phyloP scores from a whole-genome alignment of 2,329 filamentous ascomycete genomes.

The Byssochlamys sp. region DNA sequence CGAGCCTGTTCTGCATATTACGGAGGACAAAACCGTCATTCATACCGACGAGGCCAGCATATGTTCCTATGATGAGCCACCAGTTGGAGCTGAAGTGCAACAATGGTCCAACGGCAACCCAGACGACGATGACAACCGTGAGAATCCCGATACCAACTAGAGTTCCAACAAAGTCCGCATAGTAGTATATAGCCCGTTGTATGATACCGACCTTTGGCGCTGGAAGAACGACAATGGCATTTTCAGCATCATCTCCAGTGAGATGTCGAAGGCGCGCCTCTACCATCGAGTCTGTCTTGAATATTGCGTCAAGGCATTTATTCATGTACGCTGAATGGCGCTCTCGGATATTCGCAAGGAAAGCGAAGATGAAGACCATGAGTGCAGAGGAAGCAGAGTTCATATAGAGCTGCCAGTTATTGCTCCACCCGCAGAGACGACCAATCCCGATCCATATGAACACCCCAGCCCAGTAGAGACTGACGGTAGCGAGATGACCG shows the following conservation, averaged over 20 bases:
- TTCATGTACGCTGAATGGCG: slow-evolving; percentile 9
- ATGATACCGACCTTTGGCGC: slow-evolving; percentile 22
- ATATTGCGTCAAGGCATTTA: slow-evolving; percentile 13
- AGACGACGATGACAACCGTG: slow-evolving; percentile 25
- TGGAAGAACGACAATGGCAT: slow-evolving; percentile 23
- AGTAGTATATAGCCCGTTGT: slow-evolving; percentile 32
- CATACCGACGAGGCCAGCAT: slow-evolving; percentile 39
- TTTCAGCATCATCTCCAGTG: slow-evolving; percentile 15
- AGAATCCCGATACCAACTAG: slow-evolving; percentile 33
- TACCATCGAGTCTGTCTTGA: slow-evolving; percentile 10
- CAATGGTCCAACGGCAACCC: slow-evolving; percentile 31
- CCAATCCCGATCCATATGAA: slow-evolving; percentile 6
- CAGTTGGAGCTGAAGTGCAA: slow-evolving; percentile 37
- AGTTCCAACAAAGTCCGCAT: slow-evolving; percentile 34
- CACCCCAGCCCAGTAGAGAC: slow-evolving; percentile 1
- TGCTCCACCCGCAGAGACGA: neutral
- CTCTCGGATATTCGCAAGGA: slow-evolving; percentile 15
- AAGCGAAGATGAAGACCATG: slow-evolving; percentile 31
- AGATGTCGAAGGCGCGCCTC: slow-evolving; percentile 9
- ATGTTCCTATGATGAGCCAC: slow-evolving; percentile 42
- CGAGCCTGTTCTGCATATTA: slow-evolving; percentile 30
- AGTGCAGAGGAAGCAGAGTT: slow-evolving; percentile 36
- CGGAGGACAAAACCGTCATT: slow-evolving; percentile 39
- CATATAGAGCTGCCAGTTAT: slow-evolving; percentile 6
- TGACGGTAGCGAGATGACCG: slow-evolving; percentile 1